Conservation (phyloP, 2,329 filamentous ascomycete genomes). For the Simplicillium sp. region DNA sequence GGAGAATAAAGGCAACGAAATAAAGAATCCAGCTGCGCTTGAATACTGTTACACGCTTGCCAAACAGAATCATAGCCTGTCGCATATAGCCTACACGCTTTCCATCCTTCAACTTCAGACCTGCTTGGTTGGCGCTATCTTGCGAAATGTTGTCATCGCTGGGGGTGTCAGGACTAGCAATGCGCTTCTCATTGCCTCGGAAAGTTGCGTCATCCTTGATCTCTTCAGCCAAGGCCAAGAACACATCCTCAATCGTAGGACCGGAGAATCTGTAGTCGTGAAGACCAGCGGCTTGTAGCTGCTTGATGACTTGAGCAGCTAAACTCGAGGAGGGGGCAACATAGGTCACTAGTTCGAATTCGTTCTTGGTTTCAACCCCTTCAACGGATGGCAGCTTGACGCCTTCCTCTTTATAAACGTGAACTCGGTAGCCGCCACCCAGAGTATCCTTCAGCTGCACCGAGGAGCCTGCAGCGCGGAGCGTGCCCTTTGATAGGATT, state of each 20-base stretch:
- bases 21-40: constrained; percentile 73
- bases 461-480: constrained; percentile 76
- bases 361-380: constrained; percentile 45
- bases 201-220: constrained; percentile 44
- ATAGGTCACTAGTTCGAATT: constrained; percentile 66
- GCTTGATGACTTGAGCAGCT: constrained; percentile 61
- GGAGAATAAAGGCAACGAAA: constrained; percentile 63
- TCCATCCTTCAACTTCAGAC: constrained; percentile 56
- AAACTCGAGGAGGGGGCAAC: constrained; percentile 58
- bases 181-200: constrained; percentile 12
- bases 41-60: constrained; percentile 69
- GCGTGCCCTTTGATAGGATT: constrained; percentile 73
- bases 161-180: constrained; percentile 10
- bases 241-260: constrained; percentile 88
- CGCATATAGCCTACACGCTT: constrained; percentile 56
- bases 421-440: constrained; percentile 77
- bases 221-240: constrained; percentile 77
- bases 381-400: constrained; percentile 39
- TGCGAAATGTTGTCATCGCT: constrained; percentile 10
- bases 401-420: constrained; percentile 52
- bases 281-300: constrained; percentile 57
- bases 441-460: constrained; percentile 75
- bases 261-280: constrained; percentile 77
- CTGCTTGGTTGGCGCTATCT: constrained; percentile 16
- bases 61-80: constrained; percentile 67